These are phyloP conservation scores for Phytophthora foliorum DNA, from an alignment of 352 stramenopile genomes.

Conservation along the genomic window DNA sequence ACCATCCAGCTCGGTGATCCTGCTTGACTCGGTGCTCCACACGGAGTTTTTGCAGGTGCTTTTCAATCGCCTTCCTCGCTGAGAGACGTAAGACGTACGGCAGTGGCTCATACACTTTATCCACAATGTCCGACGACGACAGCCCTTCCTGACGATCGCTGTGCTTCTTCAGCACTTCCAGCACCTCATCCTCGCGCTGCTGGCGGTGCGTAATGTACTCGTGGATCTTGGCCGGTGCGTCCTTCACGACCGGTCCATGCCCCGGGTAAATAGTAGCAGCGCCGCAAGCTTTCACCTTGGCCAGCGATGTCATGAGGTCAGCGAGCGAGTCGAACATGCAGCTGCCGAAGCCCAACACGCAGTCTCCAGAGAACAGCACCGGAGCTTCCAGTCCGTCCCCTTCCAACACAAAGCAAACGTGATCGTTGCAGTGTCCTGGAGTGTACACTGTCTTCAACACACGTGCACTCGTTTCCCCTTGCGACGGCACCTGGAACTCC, in stretches of 20 bases:
- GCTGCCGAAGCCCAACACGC: slow-evolving; percentile 85
- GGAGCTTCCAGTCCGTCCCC: slow-evolving; percentile 15
- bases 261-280: slow-evolving; percentile 75
- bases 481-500: slow-evolving; percentile 44
- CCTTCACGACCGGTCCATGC: slow-evolving; percentile 72
- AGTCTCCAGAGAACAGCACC: slow-evolving; percentile 87
- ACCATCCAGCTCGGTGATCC: slow-evolving; percentile 30
- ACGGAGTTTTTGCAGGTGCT: slow-evolving; percentile 74
- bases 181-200: slow-evolving; percentile 75
- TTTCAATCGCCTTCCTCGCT: slow-evolving; percentile 62
- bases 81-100: slow-evolving; percentile 62
- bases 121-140: slow-evolving; percentile 59
- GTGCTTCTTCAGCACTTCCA: slow-evolving; percentile 48
- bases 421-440: slow-evolving; percentile 88
- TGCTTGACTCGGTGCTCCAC: slow-evolving; percentile 50
- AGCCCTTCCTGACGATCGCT: slow-evolving; percentile 19
- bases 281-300: slow-evolving; percentile 47
- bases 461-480: background rate
- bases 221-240: slow-evolving; percentile 74
- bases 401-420: slow-evolving; percentile 84
- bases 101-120: slow-evolving; percentile 63
- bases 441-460: slow-evolving; percentile 75
- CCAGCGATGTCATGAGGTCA: slow-evolving; percentile 82
- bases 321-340: slow-evolving; percentile 88
- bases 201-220: slow-evolving; percentile 84